phyloP scores from a whole-genome alignment of 805 yeast species.

The Candida golubevii region DNA sequence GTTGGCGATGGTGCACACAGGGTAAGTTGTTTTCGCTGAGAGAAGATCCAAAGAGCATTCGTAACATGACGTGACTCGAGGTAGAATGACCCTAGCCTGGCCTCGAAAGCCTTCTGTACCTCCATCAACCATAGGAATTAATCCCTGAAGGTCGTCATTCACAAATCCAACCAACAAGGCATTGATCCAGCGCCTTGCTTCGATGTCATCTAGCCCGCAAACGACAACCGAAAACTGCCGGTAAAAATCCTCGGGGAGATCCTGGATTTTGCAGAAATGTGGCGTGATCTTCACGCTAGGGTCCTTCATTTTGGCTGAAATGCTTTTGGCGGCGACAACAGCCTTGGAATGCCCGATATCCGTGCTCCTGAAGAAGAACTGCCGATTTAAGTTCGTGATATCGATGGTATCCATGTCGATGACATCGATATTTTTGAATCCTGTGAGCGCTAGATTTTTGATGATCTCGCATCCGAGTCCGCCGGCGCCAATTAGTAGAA shows the following conservation, averaged over 20 bases:
- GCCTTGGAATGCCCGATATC: constrained; percentile 71
- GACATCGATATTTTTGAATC: constrained; percentile 59
- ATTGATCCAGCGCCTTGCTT: constrained; percentile 90
- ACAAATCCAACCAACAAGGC: constrained; percentile 60
- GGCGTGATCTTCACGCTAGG: constrained; percentile 45
- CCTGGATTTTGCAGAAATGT: constrained; percentile 56
- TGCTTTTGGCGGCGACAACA: constrained; percentile 55
- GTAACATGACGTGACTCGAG: constrained; percentile 83
- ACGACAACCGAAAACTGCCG: constrained; percentile 65
- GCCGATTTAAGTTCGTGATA: constrained; percentile 70
- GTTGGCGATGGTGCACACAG: constrained; percentile 90
- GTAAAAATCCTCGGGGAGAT: constrained; percentile 59
- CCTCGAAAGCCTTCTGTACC: constrained; percentile 96
- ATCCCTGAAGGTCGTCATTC: constrained; percentile 33
- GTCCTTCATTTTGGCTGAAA: constrained; percentile 43
- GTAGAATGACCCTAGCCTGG: constrained; percentile 81
- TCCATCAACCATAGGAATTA: constrained; percentile 71
- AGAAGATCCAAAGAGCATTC: constrained; percentile 84
- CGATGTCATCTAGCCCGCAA: constrained; percentile 86
- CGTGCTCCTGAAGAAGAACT: constrained; percentile 56
- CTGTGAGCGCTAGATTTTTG: constrained; percentile 66
- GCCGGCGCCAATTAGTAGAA: constrained; percentile 69
- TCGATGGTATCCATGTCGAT: constrained; percentile 85
- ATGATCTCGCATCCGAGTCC: constrained; percentile 81
- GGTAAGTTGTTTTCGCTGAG: constrained; percentile 62